Percentiles rank a stretch among this genome's conserved stretches.
These are phyloP conservation scores for Echinochloa phyllopogon DNA, from an alignment of 176 grass and related monocot species.

Conservation along the genomic window DNA sequence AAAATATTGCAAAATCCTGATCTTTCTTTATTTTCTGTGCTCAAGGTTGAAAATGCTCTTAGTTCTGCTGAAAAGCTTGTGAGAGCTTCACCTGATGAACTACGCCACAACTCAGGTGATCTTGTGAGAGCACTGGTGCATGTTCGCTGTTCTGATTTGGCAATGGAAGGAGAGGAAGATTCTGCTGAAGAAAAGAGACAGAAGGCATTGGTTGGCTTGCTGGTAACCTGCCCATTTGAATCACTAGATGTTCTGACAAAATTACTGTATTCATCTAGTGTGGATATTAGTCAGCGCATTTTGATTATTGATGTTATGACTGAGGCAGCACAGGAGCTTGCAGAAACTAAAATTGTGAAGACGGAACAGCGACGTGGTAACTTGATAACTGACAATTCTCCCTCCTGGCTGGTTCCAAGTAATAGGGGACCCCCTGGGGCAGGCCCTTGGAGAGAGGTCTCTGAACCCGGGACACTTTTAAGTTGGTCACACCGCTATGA, in stretches of 20 bases:
- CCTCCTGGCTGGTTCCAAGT: constrained; percentile 84
- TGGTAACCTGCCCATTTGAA: constrained; percentile 87
- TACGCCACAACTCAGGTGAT: constrained; percentile 72
- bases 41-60: constrained; percentile 90
- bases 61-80: constrained; percentile 77
- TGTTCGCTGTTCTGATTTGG: constrained; percentile 83
- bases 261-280: constrained; percentile 84
- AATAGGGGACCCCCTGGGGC: constrained; percentile 65
- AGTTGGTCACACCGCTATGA: constrained; percentile 85
- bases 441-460: constrained; percentile 89
- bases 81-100: constrained; percentile 87
- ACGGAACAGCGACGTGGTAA: constrained; percentile 48
- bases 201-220: constrained; percentile 80
- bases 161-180: constrained; percentile 93
- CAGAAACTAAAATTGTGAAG: constrained; percentile 71
- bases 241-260: constrained; percentile 80
- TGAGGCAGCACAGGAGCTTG: constrained; percentile 88
- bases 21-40: constrained; percentile 40
- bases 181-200: constrained; percentile 89
- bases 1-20: constrained; percentile 24
- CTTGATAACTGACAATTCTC: constrained; percentile 76
- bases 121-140: constrained; percentile 84
- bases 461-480: constrained; percentile 66
- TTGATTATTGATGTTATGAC: constrained; percentile 95
- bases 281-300: constrained; percentile 87